These are phyloP conservation scores for Linnemannia hyalina DNA, from an alignment of 192 early-diverging fungal genomes.

Conservation along the genomic window DNA sequence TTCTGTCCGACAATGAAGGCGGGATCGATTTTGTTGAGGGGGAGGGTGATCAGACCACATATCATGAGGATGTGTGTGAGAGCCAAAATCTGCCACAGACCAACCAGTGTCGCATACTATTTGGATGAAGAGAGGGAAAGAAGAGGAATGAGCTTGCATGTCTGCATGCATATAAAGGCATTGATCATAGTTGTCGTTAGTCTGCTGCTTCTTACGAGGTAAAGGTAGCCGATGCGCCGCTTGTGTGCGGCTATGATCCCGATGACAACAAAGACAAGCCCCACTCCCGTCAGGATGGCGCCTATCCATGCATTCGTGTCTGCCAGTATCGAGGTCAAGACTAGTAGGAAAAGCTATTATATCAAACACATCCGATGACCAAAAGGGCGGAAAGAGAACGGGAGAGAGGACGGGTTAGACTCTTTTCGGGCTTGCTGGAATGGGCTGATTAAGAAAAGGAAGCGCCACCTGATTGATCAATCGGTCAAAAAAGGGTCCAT, in stretches of 20 bases:
- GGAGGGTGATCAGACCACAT: conserved; percentile 18
- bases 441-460: neutral
- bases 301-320: conserved; percentile 39
- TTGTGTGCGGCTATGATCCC: conserved; percentile 34
- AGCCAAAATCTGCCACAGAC: conserved; percentile 41
- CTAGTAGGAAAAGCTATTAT: conserved; percentile 18
- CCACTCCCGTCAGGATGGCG: conserved; percentile 15
- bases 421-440: neutral
- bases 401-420: neutral
- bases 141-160: neutral
- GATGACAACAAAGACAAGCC: conserved; percentile 19
- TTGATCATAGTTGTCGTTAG: neutral
- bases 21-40: neutral
- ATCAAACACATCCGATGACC: neutral
- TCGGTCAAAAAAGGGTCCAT: neutral
- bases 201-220: conserved; percentile 9
- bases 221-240: conserved; percentile 30
- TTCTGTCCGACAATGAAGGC: conserved; percentile 29
- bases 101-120: conserved; percentile 42
- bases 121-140: neutral
- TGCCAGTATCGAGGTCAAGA: conserved; percentile 38
- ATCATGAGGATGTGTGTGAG: conserved; percentile 39
- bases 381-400: neutral
- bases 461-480: neutral
- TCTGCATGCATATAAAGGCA: neutral